Percentiles rank a stretch among this genome's conserved stretches.
Evolutionary conservation across 176 grass and related monocot species (phyloP).

Genomic region (Aegilops bicornis): DNA sequence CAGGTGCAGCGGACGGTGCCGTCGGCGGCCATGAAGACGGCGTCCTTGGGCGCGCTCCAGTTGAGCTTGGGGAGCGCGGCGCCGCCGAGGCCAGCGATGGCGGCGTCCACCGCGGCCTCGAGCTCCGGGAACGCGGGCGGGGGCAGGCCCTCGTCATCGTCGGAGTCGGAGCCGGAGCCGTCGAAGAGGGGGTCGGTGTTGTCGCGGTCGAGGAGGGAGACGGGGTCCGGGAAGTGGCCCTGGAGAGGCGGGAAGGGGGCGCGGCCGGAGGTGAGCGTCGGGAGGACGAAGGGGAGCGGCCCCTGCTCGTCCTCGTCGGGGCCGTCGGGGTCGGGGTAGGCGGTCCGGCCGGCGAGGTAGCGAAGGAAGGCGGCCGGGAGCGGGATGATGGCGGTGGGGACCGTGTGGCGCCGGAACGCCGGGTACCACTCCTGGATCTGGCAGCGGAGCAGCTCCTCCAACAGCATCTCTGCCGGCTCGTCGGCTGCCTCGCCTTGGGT

Average conservation of each 20-base stretch:
- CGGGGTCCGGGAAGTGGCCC: conserved; percentile 44
- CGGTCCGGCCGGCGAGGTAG: conserved; percentile 52
- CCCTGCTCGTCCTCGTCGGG: not conserved
- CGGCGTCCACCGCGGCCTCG: conserved; percentile 63
- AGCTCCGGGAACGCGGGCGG: conserved; percentile 70
- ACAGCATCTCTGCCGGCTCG: conserved; percentile 22
- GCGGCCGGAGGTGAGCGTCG: conserved; percentile 35
- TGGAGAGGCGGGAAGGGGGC: conserved; percentile 41
- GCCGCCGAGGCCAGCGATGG: conserved; percentile 61
- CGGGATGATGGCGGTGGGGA: conserved; percentile 56
- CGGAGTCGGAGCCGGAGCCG: not conserved
- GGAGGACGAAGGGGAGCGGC: conserved; percentile 59
- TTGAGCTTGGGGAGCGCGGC: conserved; percentile 78
- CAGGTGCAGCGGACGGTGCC: conserved; percentile 54
- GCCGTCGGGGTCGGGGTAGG: conserved; percentile 21
- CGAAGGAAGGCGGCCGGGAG: conserved; percentile 60
- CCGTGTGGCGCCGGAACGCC: conserved; percentile 53
- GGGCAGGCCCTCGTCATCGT: not conserved
- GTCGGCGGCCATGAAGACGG: conserved; percentile 75
- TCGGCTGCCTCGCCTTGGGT: not conserved
- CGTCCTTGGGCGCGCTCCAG: conserved; percentile 88
- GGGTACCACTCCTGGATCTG: conserved; percentile 83
- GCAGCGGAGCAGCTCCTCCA: conserved; percentile 59
- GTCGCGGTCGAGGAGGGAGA: conserved; percentile 58
- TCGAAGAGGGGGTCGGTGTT: conserved; percentile 36